A percentile compares a stretch with the other conserved stretches of the same genome.
Evolutionary conservation across 129 eudicot genomes (phyloP).

Genomic region (Daucus carota): DH1_v3.0 NC_030384.2:35386501-35387000

Average conservation of each 20-base stretch:
- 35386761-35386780: slow-evolving; percentile 94
- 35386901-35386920: background rate
- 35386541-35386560: background rate
- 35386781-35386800: slow-evolving; percentile 79
- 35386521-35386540: background rate
- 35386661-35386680: slow-evolving; percentile 97
- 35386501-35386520: background rate
- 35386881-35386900: background rate
- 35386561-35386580: background rate
- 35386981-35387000: background rate
- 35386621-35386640: slow-evolving; percentile 23
- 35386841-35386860: background rate
- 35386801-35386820: slow-evolving; percentile 61
- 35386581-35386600: background rate
- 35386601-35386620: background rate
- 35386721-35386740: slow-evolving; percentile 96
- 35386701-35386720: slow-evolving; percentile 96
- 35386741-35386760: slow-evolving; percentile 90
- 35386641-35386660: slow-evolving; percentile 95
- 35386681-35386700: slow-evolving; percentile 88
- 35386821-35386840: slow-evolving; percentile 2
- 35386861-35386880: background rate
- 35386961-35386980: background rate
- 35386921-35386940: background rate
- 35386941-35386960: background rate